Base-by-base conservation (phyloP, 2,329 filamentous ascomycete genomes). In the Xylaria sp. region DNA sequence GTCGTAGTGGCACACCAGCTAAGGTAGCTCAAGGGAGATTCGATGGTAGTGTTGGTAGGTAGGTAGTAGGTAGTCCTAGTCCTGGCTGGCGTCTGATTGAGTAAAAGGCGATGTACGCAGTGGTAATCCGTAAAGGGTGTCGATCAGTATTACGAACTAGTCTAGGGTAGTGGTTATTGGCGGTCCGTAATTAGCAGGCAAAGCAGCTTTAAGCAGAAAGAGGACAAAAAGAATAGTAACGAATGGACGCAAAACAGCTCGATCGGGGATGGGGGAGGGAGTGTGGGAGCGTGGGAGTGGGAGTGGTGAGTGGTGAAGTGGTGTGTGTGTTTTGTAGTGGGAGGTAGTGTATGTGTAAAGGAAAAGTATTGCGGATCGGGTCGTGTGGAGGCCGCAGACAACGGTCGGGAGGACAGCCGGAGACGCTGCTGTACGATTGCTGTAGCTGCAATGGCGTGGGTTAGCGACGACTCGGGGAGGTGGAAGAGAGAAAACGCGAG, bases 231-330 rank as follows among this genome's bases (percentile, higher is more conserved):
- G 60, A 62, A 65, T 65, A 58, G 57, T 57, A 68, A 69, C 61
- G 66, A 69, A 67, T 62, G 67, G 59, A 69, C 66, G 63, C 66
- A 64, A 13, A 42, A 65, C 67, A 60, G 67, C 68, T 69, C 62
- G 62, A 58, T 65, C 63, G 61, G 63, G 62, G 55, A 6, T 62
- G 59, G 48, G 18, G 10, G 48, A 30, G 23, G 30, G 23, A 30
- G 23, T 30, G 23, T 30, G 23, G 23, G 23, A 30, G 23, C 23
- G 23, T 30, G 23, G 23, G 23, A 30, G 23, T 30, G 23, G 23
- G 23, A 30, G 23, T 30, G 23, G 23, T 30, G 23, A 30, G 23
- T 30, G 23, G 23, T 30, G 23, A 30, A 30, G 23, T 30, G 23
- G 23, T 30, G 23, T 30, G 23, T 34, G 49, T 23, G 49, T 51